Percentiles rank a stretch among this genome's conserved stretches.
These are phyloP conservation scores for Leptographium lundbergii DNA, from an alignment of 2,329 filamentous ascomycete species.

Conservation along the genomic window DNA sequence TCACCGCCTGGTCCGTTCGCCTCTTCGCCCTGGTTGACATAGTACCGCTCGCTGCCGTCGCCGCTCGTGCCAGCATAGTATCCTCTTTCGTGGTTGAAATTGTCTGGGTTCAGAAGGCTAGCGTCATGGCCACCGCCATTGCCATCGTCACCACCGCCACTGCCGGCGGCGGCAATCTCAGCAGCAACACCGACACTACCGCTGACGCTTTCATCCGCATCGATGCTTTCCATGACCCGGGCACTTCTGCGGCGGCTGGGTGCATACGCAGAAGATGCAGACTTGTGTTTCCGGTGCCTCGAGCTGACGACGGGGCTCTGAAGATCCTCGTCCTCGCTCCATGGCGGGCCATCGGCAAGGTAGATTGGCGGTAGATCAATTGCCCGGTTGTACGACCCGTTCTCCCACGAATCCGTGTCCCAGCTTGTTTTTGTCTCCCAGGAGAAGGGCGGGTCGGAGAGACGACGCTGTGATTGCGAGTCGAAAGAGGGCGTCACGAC, in stretches of 20 bases:
- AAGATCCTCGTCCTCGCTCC: constrained; percentile 90
- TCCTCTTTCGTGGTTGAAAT: constrained; percentile 49
- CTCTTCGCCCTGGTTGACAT: constrained; percentile 60
- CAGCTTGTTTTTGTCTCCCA: constrained; percentile 60
- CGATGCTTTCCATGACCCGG: constrained; percentile 18
- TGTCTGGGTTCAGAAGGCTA: constrained; percentile 32
- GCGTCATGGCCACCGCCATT: constrained; percentile 19
- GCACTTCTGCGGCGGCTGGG: constrained; percentile 34
- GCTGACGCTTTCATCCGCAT: background rate
- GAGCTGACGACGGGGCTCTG: constrained; percentile 82
- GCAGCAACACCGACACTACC: constrained; percentile 11
- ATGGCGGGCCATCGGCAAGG: constrained; percentile 80
- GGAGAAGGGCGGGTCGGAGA: constrained; percentile 68
- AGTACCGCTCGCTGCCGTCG: constrained; percentile 64
- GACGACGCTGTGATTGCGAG: constrained; percentile 41
- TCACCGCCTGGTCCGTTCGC: constrained; percentile 68
- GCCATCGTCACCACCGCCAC: constrained; percentile 10
- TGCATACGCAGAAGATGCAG: constrained; percentile 38
- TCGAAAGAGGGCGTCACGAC: constrained; percentile 81
- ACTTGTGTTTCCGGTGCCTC: constrained; percentile 77
- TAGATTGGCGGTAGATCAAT: constrained; percentile 71
- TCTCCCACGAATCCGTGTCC: constrained; percentile 35
- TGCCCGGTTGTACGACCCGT: constrained; percentile 43
- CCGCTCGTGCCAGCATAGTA: constrained; percentile 54
- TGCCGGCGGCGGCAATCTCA: background rate